phyloP scores from a whole-genome alignment of 2,329 filamentous ascomycete genomes.

The Penicillium sp. region DNA sequence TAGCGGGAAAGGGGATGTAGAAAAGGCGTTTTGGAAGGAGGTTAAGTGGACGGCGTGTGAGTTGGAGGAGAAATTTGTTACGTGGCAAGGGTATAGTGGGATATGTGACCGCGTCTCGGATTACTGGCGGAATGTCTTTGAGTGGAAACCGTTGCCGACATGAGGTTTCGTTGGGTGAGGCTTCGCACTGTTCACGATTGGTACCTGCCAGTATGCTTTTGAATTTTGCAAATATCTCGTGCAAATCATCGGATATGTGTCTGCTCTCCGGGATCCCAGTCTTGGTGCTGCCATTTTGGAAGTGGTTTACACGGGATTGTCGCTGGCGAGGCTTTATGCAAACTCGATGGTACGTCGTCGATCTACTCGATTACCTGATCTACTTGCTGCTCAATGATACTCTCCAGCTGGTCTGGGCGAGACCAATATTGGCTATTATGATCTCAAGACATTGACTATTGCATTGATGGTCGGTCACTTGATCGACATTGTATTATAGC shows the following conservation, averaged over 20 bases:
- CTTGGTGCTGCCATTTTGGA: neutral
- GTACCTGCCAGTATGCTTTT: neutral
- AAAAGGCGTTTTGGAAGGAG: conserved; percentile 47
- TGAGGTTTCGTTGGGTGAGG: neutral
- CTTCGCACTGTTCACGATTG: neutral
- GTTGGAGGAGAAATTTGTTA: conserved; percentile 41
- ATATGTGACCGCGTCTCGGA: conserved; percentile 43
- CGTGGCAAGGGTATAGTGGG: conserved; percentile 37
- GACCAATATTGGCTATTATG: neutral
- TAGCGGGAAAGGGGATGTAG: conserved; percentile 40
- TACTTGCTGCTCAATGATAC: neutral
- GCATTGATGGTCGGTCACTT: too few relatives aligned
- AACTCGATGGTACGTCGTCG: neutral
- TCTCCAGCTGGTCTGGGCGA: neutral
- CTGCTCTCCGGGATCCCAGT: neutral
- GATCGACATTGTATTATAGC: neutral
- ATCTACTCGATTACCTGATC: neutral
- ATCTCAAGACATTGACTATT: neutral
- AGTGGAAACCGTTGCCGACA: conserved; percentile 11
- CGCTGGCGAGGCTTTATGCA: neutral
- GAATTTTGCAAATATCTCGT: neutral
- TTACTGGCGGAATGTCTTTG: conserved; percentile 43
- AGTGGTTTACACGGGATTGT: neutral
- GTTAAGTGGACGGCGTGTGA: conserved; percentile 48
- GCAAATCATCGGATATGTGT: neutral